Conservation (phyloP, 164 flowering plant genomes). For the Tetracentron sinense region DNA sequence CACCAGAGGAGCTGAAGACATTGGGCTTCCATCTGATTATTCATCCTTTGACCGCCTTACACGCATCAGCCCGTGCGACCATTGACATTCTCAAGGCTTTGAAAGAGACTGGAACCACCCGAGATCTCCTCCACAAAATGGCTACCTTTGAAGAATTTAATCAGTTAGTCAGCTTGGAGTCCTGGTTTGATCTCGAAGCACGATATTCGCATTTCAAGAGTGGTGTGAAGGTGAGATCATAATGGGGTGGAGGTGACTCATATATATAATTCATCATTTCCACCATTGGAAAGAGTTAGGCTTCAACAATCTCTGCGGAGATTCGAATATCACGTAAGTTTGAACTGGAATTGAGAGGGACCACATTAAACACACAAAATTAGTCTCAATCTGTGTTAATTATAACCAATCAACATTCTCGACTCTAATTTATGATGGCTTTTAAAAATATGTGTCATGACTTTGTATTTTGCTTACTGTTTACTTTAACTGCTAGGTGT, state of each 20-base stretch:
- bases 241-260: background rate
- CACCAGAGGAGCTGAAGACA: conserved; percentile 28
- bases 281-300: background rate
- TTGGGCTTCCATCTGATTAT: conserved; percentile 27
- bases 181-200: conserved; percentile 25
- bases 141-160: conserved; percentile 29
- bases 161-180: conserved; percentile 21
- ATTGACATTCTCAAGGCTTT: conserved; percentile 20
- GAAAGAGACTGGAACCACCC: conserved; percentile 25
- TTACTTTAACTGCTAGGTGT: too few relatives aligned
- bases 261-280: background rate
- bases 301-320: background rate
- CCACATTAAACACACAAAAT: background rate
- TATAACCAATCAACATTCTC: background rate
- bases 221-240: background rate
- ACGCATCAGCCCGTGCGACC: conserved; percentile 26
- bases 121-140: conserved; percentile 20
- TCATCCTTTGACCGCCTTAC: conserved; percentile 22
- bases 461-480: too few relatives aligned
- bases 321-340: too few relatives aligned
- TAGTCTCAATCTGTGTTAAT: background rate
- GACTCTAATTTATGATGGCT: background rate
- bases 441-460: too few relatives aligned
- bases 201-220: conserved; percentile 13
- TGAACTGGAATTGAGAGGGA: background rate